Base-by-base conservation (phyloP, 108 stramenopile species). In the Mayamaea pseudoterrestris region DNA sequence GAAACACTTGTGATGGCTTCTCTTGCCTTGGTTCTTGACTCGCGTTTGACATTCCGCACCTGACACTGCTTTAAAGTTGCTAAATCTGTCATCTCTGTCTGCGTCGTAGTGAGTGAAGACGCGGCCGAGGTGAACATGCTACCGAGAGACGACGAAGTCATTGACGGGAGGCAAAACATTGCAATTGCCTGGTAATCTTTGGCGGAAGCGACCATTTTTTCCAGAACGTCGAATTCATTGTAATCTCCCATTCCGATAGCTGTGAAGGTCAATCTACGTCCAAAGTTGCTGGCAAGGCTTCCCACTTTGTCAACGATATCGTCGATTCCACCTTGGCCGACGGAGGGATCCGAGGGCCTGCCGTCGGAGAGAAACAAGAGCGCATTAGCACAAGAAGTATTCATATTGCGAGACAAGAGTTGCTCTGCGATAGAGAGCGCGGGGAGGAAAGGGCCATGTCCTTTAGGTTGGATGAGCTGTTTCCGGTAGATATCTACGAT, bases 351-450 rank as follows among this genome's bases (percentile, higher is more conserved):
- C 0, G 66, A 63, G 7, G 78, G 73, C 26, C 30, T 30, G 6
- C 78, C 74, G 46, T 80, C 78, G 5, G 68, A 67, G 7, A 80
- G 45, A 39, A 80, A 74, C 22, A 45, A 13, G 35, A 57, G 57
- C 7, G 53, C 32, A 2, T 31, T 8, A 31, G 47, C 47, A 24
- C 47, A 48, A 37, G 47, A 31, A 5, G 28, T 30, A 14, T 48
- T 30, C 14, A 16, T 12, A 16, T 32, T 32, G 8, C 28, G 16
- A 9, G 11, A n/a, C 27, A 48, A 21, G 30, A 48, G 29, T 4
- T 26, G 3, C 23, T 48, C 47, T 2, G 47, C 47, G 3, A 9
- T 21, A 26, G 51, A 60, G 13, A 80, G 32, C 3, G 71, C 71
- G 24, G 71, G 71, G 2, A 68, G 46, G 46, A 48, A 48, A 8